Conservation (phyloP, 768 basidiomycete genomes). For the Rhizopogon salebrosus region DNA sequence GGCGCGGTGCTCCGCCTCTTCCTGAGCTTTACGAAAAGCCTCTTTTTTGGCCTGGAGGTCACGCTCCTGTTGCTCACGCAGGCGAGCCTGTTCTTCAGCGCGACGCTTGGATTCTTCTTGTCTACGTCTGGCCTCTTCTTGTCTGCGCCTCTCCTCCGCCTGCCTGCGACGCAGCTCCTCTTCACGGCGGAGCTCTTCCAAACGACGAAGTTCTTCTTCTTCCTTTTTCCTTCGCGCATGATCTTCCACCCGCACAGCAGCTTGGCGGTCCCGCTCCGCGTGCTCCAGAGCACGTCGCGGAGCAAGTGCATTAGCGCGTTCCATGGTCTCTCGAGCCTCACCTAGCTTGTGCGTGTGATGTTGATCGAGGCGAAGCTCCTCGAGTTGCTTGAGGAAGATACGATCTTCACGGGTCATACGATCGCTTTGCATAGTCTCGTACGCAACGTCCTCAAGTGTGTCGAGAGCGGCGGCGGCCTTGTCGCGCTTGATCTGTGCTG, state of each 20-base stretch:
- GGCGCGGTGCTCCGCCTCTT: conserved; percentile 16
- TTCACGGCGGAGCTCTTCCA: conserved; percentile 11
- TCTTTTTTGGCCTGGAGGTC: conserved; percentile 12
- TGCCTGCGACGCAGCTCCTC: conserved; percentile 5
- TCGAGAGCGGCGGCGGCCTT: neutral
- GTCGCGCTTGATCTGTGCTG: neutral
- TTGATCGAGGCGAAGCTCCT: conserved; percentile 12
- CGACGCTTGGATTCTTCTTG: conserved; percentile 13
- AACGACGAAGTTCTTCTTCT: conserved; percentile 15
- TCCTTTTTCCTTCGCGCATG: conserved; percentile 6
- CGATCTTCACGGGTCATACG: conserved; percentile 15
- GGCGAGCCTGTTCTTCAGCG: conserved; percentile 12
- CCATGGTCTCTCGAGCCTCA: conserved; percentile 14
- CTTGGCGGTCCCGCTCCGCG: conserved; percentile 14
- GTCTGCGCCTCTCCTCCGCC: conserved; percentile 13
- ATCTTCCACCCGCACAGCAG: conserved; percentile 9
- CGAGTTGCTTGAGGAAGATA: conserved; percentile 22
- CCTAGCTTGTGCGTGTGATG: conserved; percentile 10
- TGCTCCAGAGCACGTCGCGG: conserved; percentile 12
- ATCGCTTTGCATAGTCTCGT: conserved; percentile 11
- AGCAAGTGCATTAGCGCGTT: conserved; percentile 16
- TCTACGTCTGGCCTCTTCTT: conserved; percentile 1
- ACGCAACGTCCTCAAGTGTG: neutral
- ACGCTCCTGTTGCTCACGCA: conserved; percentile 19
- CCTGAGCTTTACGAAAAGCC: conserved; percentile 4